Base-by-base conservation (phyloP, 257 asterid genomes). In the Solanum chiquidenum region DNA sequence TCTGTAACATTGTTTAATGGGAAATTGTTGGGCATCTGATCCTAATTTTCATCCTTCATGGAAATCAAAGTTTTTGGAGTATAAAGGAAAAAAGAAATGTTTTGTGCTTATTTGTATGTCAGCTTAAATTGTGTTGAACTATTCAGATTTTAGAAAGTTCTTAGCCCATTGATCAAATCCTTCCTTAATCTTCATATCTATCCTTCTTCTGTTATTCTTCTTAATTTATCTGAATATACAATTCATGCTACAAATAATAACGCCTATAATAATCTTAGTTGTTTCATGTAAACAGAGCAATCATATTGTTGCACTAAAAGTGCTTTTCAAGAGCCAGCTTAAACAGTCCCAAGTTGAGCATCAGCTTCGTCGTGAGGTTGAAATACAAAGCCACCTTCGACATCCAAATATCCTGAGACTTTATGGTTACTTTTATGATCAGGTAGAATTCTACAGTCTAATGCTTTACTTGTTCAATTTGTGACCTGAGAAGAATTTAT, bases 311-410 rank as follows among this genome's bases (percentile, higher is more conserved):
- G 99, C 99, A 55, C 92, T 97, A 69, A 96, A 96, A 91, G 98
- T 96, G 55, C 85, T 96, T 88, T 96, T 96, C 83, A 96, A 96
- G 93, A 94, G 88, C 93, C 99, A 97, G 88, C 91, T 97, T 66
- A 95, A 95, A 89, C 96, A 95, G 90, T 97, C 98, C 34, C 98
- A 94, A 87, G 98, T 97, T 31, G 98, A 97, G 88, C 99, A 97
- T 82, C 99, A 97, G 92, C 98, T 97, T 84, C 98, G 98, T 7
- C 95, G 99, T 10, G 99, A 97, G 91, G 98, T 97, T 52, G 99
- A 97, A 90, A 97, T 97, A 73, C 99, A 97, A 88, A 95, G 97
- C 90, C 98, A 95, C 90, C 98, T 97, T 88, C 93, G 98, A 71
- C 99, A 97, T 91, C 94, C 99, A 12, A 97, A 97, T 93, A 95